Percentiles rank a stretch among this genome's conserved stretches.
These are phyloP conservation scores for Syncephalastrum monosporum DNA, from an alignment of 371 early-diverging fungal species.

Conservation along the genomic window DNA sequence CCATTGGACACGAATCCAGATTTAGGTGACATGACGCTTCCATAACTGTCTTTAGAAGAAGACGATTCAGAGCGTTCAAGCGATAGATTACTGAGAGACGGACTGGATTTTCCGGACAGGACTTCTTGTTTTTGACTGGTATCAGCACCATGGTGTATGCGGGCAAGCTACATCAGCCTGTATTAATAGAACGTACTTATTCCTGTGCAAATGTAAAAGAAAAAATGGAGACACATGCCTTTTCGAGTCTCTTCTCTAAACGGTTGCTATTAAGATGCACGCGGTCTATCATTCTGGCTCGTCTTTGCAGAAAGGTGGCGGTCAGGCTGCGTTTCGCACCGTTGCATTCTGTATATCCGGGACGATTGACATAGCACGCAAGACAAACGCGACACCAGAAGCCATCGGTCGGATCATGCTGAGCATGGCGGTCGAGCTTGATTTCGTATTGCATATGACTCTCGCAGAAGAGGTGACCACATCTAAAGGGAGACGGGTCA, in stretches of 20 bases:
- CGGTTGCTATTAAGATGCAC: constrained; percentile 81
- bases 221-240: constrained; percentile 36
- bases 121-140: constrained; percentile 5
- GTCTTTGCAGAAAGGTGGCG: constrained; percentile 51
- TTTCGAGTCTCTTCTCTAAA: constrained; percentile 83
- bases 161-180: constrained; percentile 27
- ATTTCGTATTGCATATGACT: constrained; percentile 69
- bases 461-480: constrained; percentile 75
- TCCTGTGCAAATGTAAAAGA: neutral
- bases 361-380: constrained; percentile 58
- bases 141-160: constrained; percentile 37
- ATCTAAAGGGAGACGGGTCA: constrained; percentile 37
- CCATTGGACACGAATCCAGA: constrained; percentile 35
- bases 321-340: constrained; percentile 58
- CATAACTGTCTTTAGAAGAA: constrained; percentile 39
- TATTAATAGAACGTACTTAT: neutral
- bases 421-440: constrained; percentile 63
- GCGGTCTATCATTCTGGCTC: constrained; percentile 62
- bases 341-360: constrained; percentile 50
- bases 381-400: constrained; percentile 77
- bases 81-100: constrained; percentile 21
- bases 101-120: constrained; percentile 13
- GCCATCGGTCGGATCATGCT: constrained; percentile 73
- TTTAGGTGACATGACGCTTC: constrained; percentile 34
- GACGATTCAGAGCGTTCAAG: constrained; percentile 35